Evolutionary conservation across 169 alveolate species (phyloP).

Genomic region (Cystoisospora suis): DNA sequence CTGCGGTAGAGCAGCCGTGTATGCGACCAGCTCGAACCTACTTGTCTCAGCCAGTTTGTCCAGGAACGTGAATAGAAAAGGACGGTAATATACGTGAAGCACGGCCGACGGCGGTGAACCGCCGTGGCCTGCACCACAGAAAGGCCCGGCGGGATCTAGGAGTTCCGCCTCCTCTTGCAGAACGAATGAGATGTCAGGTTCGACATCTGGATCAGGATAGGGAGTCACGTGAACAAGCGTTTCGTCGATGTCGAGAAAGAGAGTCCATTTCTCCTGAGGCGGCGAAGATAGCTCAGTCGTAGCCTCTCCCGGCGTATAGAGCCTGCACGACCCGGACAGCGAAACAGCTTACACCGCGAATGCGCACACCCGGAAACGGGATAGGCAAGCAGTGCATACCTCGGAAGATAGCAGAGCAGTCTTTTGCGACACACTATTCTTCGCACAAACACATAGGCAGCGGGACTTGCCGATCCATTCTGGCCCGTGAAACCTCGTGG

Average conservation of each 20-base stretch:
- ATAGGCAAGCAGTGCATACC: too few species aligned
- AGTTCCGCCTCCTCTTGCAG: too few species aligned
- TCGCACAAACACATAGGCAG: too few species aligned
- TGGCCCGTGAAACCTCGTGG: too few species aligned
- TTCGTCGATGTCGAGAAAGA: constrained; percentile 44
- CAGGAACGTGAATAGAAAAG: not conserved
- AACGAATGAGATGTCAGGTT: constrained; percentile 15
- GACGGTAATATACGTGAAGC: constrained; percentile 40
- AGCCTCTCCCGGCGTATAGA: too few species aligned
- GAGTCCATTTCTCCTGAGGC: not conserved
- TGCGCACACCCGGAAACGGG: too few species aligned
- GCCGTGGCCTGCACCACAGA: too few species aligned
- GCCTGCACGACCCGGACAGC: too few species aligned
- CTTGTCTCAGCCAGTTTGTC: not conserved
- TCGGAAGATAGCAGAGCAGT: too few species aligned
- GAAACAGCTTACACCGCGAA: too few species aligned
- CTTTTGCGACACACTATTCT: too few species aligned
- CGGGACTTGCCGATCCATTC: too few species aligned
- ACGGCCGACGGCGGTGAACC: not conserved
- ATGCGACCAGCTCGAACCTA: constrained; percentile 15
- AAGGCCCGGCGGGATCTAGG: not conserved
- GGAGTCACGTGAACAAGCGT: constrained; percentile 50
- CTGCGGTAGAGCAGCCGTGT: constrained; percentile 46
- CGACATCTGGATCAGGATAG: not conserved
- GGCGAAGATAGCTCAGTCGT: not conserved